Evolutionary conservation across 2,329 filamentous ascomycete genomes (phyloP).

Genomic region (Chaetomiaceae sp.): DNA sequence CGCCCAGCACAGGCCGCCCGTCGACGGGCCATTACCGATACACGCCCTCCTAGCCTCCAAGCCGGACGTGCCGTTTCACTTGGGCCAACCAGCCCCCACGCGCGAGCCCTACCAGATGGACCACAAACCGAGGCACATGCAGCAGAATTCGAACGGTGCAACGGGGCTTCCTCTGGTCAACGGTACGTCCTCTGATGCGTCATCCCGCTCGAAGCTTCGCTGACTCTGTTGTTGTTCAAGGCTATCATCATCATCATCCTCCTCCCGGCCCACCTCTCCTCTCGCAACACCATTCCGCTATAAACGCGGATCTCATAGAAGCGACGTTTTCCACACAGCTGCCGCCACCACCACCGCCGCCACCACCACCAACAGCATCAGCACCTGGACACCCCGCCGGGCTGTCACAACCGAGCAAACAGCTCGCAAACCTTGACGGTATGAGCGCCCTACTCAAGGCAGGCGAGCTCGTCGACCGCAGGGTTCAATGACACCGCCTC

Average conservation of each 20-base stretch:
- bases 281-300: slow-evolving; percentile 6
- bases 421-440: slow-evolving; percentile 42
- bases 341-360: no score
- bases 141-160: slow-evolving; percentile 12
- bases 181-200: slow-evolving; percentile 12
- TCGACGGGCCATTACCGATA: slow-evolving; percentile 48
- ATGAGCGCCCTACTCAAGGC: slow-evolving; percentile 54
- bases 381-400: background rate
- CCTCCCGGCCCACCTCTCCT: slow-evolving; percentile 10
- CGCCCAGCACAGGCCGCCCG: slow-evolving; percentile 37
- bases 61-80: slow-evolving; percentile 14
- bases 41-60: slow-evolving; percentile 46
- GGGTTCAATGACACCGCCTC: slow-evolving; percentile 24
- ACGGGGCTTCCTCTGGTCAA: slow-evolving; percentile 12
- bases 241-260: slow-evolving; percentile 22
- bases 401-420: slow-evolving; percentile 22
- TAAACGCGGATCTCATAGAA: slow-evolving; percentile 2
- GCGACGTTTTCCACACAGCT: slow-evolving; percentile 6
- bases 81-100: slow-evolving; percentile 10
- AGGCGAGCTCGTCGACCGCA: slow-evolving; percentile 52
- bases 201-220: background rate
- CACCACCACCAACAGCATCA: background rate
- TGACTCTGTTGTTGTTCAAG: slow-evolving; percentile 19
- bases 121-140: slow-evolving; percentile 13
- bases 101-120: slow-evolving; percentile 10